Evolutionary conservation across 768 basidiomycete genomes (phyloP), one percentile per base, ranked within the genome.

Genomic region (Lactarius hatsudake): DNA sequence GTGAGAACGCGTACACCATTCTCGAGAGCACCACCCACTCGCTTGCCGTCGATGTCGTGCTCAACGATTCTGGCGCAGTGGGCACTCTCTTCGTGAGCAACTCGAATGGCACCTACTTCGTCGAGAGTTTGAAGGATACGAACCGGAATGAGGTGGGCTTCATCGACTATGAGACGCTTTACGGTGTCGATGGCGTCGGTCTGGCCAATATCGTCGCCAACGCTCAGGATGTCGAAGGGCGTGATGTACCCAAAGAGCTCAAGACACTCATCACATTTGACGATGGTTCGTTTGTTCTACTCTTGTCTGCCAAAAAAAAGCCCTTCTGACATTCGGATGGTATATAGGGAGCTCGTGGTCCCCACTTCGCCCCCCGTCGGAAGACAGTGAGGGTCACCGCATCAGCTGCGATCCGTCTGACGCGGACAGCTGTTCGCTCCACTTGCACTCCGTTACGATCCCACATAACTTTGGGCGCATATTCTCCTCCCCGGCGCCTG

Each of bases 1-100:
- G 88, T 8, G 94, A 96, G 79, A 96, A 96, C 74, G 92, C 93
- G 7, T 98, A 99, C 75, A 99, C 97, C 12, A 88, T 99, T 72
- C 90, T 99, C 66, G 95, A 98, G 77, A 91, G 89, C 4, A 96
- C 94, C 10, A 88, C 89, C 0, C 94, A 98, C 75, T 98, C 96
- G 8, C 83, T 99, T 30, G 93, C 90, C 5, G 92, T 99, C 45
- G 97, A 99, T 74, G 96, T 98, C 56, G 86, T 96, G 60, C 82
- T 92, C 10, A 86, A 88, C 64, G 85, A 89, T 69, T 76, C 79
- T 59, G 79, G 79, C 63, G 76, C 80, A 12, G 85, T 96, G 53
- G 97, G 97, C 2, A 98, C 96, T 2, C 79, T 99, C 17, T 99
- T 98, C 80, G 90, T 96, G 63, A 92, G 90, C 78, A 97, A 98